phyloP scores from a whole-genome alignment of 2,329 filamentous ascomycete species.

The Phaeosphaeriaceae sp. region DNA sequence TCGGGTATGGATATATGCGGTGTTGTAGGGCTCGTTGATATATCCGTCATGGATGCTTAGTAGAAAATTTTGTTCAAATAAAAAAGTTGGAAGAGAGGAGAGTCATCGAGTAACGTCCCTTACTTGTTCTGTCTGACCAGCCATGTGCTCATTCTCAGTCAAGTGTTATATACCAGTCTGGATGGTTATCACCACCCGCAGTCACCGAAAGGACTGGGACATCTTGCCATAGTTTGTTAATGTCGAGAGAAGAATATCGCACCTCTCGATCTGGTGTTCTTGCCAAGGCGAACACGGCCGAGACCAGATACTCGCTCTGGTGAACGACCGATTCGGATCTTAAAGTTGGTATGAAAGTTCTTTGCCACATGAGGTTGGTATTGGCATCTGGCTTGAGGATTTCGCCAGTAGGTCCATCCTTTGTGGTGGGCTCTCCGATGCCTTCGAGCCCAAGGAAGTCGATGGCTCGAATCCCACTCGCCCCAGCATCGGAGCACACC shows the following conservation, averaged over 20 bases:
- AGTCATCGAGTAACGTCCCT: too few species aligned
- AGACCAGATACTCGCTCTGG: constrained; percentile 9
- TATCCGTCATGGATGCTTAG: neutral
- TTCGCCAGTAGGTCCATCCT: constrained; percentile 3
- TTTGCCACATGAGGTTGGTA: constrained; percentile 44
- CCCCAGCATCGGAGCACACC: constrained; percentile 37
- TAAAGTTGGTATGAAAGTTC: constrained; percentile 40
- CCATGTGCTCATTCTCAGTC: too few species aligned
- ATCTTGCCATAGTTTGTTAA: constrained; percentile 30
- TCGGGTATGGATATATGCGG: neutral
- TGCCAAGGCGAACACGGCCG: constrained; percentile 34
- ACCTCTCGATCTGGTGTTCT: constrained; percentile 19
- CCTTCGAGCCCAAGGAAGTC: neutral
- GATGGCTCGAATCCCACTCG: constrained; percentile 30
- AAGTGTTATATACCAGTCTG: constrained; percentile 5
- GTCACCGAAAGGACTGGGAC: constrained; percentile 15
- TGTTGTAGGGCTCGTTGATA: neutral
- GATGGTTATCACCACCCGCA: neutral
- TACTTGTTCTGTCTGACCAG: too few species aligned
- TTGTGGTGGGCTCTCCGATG: neutral
- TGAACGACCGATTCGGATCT: constrained; percentile 1
- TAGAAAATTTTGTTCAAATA: too few species aligned
- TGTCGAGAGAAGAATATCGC: constrained; percentile 20
- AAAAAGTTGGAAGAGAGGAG: too few species aligned
- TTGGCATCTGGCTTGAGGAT: constrained; percentile 45